phyloP scores from a whole-genome alignment of 2,329 filamentous ascomycete species.

The Fusarium sp. region DNA sequence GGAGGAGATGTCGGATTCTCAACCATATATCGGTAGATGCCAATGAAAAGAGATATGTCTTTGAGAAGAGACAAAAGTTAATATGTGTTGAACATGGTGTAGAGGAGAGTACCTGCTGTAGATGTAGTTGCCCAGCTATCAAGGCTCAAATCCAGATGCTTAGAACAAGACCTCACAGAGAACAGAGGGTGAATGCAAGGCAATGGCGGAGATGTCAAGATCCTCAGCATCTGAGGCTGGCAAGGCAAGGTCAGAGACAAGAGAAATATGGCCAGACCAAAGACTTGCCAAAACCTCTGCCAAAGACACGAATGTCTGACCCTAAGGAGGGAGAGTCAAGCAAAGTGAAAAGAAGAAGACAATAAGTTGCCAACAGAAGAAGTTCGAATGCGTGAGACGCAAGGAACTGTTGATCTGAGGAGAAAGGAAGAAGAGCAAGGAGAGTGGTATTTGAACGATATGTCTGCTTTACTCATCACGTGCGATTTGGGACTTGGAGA shows the following conservation, averaged over 20 bases:
- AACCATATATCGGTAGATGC: background rate
- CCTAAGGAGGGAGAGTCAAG: background rate
- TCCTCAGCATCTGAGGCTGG: background rate
- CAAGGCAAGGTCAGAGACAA: background rate
- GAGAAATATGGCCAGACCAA: background rate
- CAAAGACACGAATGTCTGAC: background rate
- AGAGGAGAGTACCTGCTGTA: background rate
- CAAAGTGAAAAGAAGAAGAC: background rate
- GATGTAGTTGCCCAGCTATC: background rate
- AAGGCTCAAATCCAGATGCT: background rate
- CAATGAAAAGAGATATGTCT: background rate
- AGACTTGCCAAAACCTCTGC: background rate
- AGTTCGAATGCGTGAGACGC: background rate
- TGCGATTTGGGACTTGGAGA: background rate
- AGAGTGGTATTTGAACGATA: background rate
- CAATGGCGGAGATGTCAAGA: background rate
- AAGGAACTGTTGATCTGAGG: background rate
- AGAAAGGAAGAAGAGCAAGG: background rate
- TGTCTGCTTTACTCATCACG: background rate
- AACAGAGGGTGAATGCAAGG: rapidly evolving
- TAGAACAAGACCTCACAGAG: background rate
- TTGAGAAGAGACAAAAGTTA: background rate
- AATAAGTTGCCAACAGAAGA: background rate
- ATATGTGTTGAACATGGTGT: background rate
- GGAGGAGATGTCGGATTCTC: no score